phyloP scores from a whole-genome alignment of 2,329 filamentous ascomycete genomes.

The Colletotrichum sidae region DNA sequence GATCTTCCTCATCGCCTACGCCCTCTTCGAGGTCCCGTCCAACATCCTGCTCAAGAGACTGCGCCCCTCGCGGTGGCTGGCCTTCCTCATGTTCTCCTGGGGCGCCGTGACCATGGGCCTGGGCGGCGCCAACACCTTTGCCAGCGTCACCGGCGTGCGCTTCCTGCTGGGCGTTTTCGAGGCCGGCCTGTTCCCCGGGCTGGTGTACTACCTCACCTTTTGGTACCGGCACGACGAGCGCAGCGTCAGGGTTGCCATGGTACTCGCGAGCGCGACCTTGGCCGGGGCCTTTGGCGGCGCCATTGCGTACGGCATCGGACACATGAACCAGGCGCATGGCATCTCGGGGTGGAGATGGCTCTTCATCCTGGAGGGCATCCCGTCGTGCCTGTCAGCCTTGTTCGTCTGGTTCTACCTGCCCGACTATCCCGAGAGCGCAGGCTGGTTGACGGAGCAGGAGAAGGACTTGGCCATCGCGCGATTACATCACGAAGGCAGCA shows the following conservation, averaged over 20 bases:
- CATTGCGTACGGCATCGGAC: conserved; percentile 46
- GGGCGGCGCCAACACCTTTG: conserved; percentile 51
- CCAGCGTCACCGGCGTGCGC: conserved; percentile 51
- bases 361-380: conserved; percentile 57
- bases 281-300: conserved; percentile 50
- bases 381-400: conserved; percentile 45
- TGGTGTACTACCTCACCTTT: conserved; percentile 55
- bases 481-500: conserved; percentile 59
- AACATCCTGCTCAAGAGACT: conserved; percentile 52
- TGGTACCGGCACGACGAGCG: conserved; percentile 60
- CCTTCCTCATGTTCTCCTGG: conserved; percentile 52
- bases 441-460: conserved; percentile 52
- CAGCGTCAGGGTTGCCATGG: conserved; percentile 54
- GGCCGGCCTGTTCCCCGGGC: conserved; percentile 55
- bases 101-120: conserved; percentile 52
- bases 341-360: conserved; percentile 49
- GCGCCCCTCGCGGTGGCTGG: conserved; percentile 50
- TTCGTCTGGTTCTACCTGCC: conserved; percentile 49
- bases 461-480: conserved; percentile 62
- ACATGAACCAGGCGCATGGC: conserved; percentile 42
- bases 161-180: conserved; percentile 57
- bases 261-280: conserved; percentile 50
- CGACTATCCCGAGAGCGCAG: conserved; percentile 55
- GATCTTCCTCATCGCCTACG: conserved; percentile 65
- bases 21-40: conserved; percentile 54